These are phyloP conservation scores for Dichomitus squalens DNA, from an alignment of 1,284 basidiomycete species.

Conservation along the genomic window DNA sequence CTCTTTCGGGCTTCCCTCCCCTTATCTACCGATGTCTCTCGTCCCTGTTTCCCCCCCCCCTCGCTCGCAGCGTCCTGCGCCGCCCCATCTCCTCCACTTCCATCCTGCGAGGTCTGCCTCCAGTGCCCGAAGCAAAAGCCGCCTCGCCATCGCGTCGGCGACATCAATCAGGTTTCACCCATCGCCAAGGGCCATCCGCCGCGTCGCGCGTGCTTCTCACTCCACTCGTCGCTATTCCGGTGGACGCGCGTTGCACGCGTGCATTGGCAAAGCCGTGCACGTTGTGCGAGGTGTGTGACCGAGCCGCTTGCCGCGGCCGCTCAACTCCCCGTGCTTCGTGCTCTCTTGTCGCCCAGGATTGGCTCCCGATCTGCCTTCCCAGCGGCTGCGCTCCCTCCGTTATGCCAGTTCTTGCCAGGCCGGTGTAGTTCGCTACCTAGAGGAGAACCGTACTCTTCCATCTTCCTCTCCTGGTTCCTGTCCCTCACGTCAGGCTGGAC, in stretches of 20 bases:
- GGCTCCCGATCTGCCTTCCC: conserved; percentile 24
- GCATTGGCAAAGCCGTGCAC: neutral
- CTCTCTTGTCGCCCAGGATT: neutral
- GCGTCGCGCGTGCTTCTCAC: conserved; percentile 7
- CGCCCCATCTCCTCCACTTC: neutral
- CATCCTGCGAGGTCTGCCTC: neutral
- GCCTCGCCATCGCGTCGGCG: no score
- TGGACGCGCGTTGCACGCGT: neutral
- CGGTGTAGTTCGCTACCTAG: neutral
- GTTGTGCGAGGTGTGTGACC: no score
- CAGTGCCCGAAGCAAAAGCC: neutral
- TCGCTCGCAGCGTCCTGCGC: conserved; percentile 1
- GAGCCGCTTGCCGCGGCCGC: neutral
- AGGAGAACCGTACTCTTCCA: neutral
- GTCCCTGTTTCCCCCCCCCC: neutral
- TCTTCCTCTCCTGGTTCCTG: conserved; percentile 5
- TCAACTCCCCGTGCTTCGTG: neutral
- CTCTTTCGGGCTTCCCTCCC: conserved; percentile 14
- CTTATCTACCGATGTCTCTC: conserved; percentile 11
- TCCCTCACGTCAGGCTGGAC: neutral
- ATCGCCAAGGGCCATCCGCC: neutral
- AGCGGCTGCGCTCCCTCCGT: conserved; percentile 43
- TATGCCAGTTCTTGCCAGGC: neutral
- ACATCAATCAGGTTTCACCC: conserved; percentile 1
- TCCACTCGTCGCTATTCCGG: neutral